phyloP scores from a whole-genome alignment of 1,284 basidiomycete genomes.

The Anthracocystis panici-leucophaei region DNA sequence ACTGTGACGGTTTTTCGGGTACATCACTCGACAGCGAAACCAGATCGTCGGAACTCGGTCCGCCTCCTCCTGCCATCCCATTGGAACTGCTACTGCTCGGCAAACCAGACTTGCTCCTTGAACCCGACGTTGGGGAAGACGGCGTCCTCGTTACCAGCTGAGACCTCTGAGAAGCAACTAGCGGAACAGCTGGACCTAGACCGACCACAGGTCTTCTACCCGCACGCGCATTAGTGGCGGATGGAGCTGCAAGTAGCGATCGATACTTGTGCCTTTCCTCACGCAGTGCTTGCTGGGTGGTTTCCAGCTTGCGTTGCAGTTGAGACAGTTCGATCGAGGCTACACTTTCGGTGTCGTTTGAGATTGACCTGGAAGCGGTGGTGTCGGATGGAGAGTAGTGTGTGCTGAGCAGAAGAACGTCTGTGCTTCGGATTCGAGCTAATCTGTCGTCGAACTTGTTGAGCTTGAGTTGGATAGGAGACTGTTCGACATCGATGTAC shows the following conservation, averaged over 20 bases:
- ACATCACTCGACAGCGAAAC: not conserved
- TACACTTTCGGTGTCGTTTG: not conserved
- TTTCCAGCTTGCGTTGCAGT: constrained; percentile 21
- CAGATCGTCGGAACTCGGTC: constrained; percentile 26
- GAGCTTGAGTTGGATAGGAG: constrained; percentile 19
- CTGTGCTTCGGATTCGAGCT: constrained; percentile 14
- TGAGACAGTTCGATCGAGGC: constrained; percentile 6
- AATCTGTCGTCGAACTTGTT: not conserved
- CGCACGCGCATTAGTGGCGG: constrained; percentile 1
- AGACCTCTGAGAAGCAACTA: constrained; percentile 9
- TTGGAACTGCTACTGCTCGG: constrained; percentile 25
- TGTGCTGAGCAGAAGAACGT: constrained; percentile 1
- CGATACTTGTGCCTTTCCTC: constrained; percentile 52
- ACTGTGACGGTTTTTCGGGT: not conserved
- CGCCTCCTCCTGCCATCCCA: not conserved
- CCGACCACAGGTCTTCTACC: constrained; percentile 25
- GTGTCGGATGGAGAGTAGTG: not conserved
- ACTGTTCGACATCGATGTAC: constrained; percentile 14
- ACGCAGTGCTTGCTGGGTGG: constrained; percentile 35
- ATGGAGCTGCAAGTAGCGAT: constrained; percentile 42
- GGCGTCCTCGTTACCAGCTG: not conserved
- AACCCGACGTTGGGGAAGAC: constrained; percentile 5
- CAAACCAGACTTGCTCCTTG: constrained; percentile 2
- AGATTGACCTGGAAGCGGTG: not conserved
- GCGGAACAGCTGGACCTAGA: constrained; percentile 5